These are phyloP conservation scores for Dactylella cylindrospora DNA, from an alignment of 2,329 filamentous ascomycete species.

Conservation along the genomic window DNA sequence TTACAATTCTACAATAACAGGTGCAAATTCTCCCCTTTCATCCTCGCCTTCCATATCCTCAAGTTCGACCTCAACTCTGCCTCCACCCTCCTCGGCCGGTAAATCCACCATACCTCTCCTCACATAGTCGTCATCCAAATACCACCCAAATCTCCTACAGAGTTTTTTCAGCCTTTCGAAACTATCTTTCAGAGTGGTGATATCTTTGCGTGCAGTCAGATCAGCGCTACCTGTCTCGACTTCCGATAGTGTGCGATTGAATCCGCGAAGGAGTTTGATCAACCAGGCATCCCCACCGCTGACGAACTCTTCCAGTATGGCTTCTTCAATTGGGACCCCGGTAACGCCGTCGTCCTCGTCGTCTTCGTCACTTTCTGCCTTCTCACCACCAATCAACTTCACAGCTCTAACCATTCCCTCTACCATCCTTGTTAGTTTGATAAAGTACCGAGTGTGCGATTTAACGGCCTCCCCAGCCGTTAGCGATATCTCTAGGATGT, in stretches of 20 bases:
- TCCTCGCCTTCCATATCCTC: slow-evolving; percentile 44
- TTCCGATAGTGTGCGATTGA: slow-evolving; percentile 45
- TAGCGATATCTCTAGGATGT: slow-evolving; percentile 46
- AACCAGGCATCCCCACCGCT: slow-evolving; percentile 47
- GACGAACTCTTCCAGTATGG: slow-evolving; percentile 34
- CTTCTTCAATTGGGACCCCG: slow-evolving; percentile 22
- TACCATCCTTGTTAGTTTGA: slow-evolving; percentile 36
- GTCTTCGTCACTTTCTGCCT: slow-evolving; percentile 44
- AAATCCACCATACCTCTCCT: slow-evolving; percentile 42
- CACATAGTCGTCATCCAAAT: slow-evolving; percentile 40
- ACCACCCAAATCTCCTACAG: slow-evolving; percentile 29
- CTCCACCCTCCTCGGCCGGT: slow-evolving; percentile 37
- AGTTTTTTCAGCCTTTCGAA: slow-evolving; percentile 18
- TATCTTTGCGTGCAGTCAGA: slow-evolving; percentile 2
- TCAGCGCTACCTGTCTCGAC: slow-evolving; percentile 1
- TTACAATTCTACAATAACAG: slow-evolving; percentile 38
- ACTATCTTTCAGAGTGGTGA: slow-evolving; percentile 9
- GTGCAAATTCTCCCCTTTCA: slow-evolving; percentile 39
- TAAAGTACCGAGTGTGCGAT: slow-evolving; percentile 40
- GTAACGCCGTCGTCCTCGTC: slow-evolving; percentile 41
- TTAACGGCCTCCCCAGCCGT: slow-evolving; percentile 44
- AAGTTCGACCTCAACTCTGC: slow-evolving; percentile 37
- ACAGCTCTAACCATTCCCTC: slow-evolving; percentile 41
- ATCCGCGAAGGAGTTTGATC: slow-evolving; percentile 44
- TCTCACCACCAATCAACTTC: slow-evolving; percentile 42